phyloP scores from a whole-genome alignment of 345 rosid genomes.

The Rhodamnia argentea region DNA sequence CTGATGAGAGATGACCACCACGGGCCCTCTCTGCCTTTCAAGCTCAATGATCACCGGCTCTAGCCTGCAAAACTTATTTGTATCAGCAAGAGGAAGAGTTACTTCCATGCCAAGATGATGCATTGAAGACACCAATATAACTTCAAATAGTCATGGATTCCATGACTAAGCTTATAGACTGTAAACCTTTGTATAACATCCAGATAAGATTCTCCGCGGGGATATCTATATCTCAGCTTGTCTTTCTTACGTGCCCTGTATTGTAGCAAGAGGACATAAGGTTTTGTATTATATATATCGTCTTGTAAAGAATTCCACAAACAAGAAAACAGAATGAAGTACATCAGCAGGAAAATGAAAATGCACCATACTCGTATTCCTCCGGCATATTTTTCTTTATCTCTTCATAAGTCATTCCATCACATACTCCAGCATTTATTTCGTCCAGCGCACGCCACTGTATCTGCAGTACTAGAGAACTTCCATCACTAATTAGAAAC shows the following conservation, averaged over 20 bases:
- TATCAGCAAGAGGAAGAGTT: neutral
- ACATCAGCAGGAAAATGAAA: neutral
- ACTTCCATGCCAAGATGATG: neutral
- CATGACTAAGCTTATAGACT: neutral
- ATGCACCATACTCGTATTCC: conserved; percentile 74
- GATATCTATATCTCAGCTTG: conserved; percentile 88
- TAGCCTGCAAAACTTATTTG: conserved; percentile 43
- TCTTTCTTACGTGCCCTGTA: conserved; percentile 79
- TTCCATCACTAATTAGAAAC: neutral
- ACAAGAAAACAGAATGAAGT: neutral
- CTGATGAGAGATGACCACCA: conserved; percentile 98
- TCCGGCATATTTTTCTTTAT: conserved; percentile 91
- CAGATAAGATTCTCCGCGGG: conserved; percentile 98
- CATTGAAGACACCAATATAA: neutral
- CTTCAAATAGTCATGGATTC: neutral
- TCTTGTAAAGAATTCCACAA: neutral
- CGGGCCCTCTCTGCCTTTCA: conserved; percentile 97
- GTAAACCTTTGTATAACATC: conserved; percentile 96
- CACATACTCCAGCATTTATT: conserved; percentile 98
- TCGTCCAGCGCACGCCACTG: conserved; percentile 99
- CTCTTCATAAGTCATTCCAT: conserved; percentile 98
- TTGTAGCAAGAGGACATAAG: neutral
- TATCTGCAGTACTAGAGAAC: conserved; percentile 37
- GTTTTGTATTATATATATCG: neutral
- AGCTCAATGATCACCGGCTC: conserved; percentile 99